Base-by-base conservation (phyloP, 2,329 filamentous ascomycete species). In the Daldinia eschscholtzii region DNA sequence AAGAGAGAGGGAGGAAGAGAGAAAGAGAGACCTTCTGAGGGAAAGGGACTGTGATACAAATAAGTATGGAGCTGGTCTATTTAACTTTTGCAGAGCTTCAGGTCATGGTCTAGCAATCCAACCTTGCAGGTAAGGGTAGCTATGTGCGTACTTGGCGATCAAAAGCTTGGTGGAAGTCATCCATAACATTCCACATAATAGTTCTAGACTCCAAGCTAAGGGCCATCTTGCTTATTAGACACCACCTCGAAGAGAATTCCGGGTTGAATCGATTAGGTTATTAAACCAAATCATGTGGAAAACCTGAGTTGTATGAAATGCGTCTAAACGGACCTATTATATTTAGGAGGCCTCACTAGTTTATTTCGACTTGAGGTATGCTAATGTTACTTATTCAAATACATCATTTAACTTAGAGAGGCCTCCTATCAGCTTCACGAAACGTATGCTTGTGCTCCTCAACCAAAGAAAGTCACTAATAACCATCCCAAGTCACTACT, bases 71-170 rank as follows among this genome's bases (percentile, higher is more conserved):
- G 9, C 57, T 35, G 9, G 30, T 10, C 18, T 39, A 42, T 42
- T 23, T 18, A 2, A 1, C 6, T 30, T 26, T 37, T 30, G 13
- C 53, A 41, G 28, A 57, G 20, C 26, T 39, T 30, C 18, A 58
- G 57, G 53, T 52, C 46, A 64, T 60, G 41, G 33, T 61, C 55
- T 26, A 52, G 41, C 30, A 52, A 67, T 57, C 60, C 50, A 67
- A 56, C 61, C 65, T 67, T 52, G 37, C 4, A 59, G 6, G 37
- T 50, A 35, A 35, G 13, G 42, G 12, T 35, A 57, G 39, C 37
- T 56, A 30, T 57, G 26, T 53, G 26, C 9, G 23, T 26, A 57
- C 37, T 26, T 20, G 39, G 56, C 33, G 15, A 20, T 28, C 48
- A 20, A 41, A 41, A 41, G 23, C 50, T 59, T 30, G 28, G 26